Conservation (phyloP, 2,329 filamentous ascomycete species). For the Verticillium albo-atrum region DNA sequence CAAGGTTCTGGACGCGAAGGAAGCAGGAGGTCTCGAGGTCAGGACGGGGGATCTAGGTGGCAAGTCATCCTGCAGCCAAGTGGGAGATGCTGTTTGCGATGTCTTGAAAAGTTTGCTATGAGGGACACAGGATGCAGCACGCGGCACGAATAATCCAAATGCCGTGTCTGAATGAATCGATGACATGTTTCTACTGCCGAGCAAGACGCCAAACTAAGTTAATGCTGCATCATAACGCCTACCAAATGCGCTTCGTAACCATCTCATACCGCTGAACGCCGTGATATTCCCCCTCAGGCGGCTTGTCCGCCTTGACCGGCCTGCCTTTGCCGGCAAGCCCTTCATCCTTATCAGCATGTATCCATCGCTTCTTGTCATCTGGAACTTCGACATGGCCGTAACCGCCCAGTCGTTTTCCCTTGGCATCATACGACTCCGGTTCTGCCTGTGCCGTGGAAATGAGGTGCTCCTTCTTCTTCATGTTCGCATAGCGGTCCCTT, state of each 20-base stretch:
- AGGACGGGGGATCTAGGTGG: conserved; percentile 65
- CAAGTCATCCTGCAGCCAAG: conserved; percentile 55
- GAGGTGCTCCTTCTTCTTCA: conserved; percentile 66
- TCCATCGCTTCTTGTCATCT: conserved; percentile 79
- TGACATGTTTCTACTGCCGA: too few species aligned
- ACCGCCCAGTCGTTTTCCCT: conserved; percentile 72
- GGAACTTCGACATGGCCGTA: conserved; percentile 85
- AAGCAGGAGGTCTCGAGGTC: conserved; percentile 37
- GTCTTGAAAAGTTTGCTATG: not conserved
- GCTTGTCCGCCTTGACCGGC: conserved; percentile 46
- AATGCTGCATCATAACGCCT: conserved; percentile 10
- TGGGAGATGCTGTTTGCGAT: conserved; percentile 54
- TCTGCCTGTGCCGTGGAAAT: conserved; percentile 41
- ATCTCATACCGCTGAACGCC: conserved; percentile 82
- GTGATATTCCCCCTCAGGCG: conserved; percentile 45
- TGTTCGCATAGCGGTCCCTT: conserved; percentile 70
- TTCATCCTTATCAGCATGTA: conserved; percentile 81
- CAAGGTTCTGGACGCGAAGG: conserved; percentile 52
- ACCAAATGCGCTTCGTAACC: conserved; percentile 97
- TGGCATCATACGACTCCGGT: conserved; percentile 57
- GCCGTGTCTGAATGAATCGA: too few species aligned
- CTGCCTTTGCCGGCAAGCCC: conserved; percentile 51
- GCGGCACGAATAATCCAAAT: too few species aligned
- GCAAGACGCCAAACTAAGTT: not conserved
- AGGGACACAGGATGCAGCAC: too few species aligned